Evolutionary conservation across 2,329 filamentous ascomycete species (phyloP).

Genomic region (Aspergillus neoniger): DNA sequence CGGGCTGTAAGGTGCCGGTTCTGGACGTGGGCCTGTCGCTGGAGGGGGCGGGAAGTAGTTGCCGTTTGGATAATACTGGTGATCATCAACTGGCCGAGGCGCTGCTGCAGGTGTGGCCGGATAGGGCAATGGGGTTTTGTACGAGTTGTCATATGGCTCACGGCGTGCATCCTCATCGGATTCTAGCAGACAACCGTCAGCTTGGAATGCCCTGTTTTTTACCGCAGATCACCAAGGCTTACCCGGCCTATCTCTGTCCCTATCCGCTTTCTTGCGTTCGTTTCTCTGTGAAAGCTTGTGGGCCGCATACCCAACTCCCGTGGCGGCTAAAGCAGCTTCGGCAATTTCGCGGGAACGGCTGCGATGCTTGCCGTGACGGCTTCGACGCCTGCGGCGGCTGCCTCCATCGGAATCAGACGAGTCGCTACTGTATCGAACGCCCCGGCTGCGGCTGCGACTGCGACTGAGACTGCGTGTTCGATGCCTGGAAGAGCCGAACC

Average conservation of each 20-base stretch:
- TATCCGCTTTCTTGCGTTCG: constrained; percentile 58
- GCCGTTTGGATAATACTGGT: constrained; percentile 44
- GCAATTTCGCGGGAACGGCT: constrained; percentile 50
- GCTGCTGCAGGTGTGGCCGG: constrained; percentile 37
- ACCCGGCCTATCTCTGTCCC: constrained; percentile 51
- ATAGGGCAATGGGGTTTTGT: constrained; percentile 40
- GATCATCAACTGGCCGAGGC: constrained; percentile 34
- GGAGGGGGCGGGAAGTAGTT: constrained; percentile 50
- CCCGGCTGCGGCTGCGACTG: constrained; percentile 45
- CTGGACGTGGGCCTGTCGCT: constrained; percentile 29
- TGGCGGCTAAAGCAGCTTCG: constrained; percentile 59
- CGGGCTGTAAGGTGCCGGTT: constrained; percentile 37
- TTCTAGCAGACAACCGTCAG: constrained; percentile 27
- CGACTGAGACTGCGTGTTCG: constrained; percentile 51
- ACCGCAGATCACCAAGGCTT: constrained; percentile 30
- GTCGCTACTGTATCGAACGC: constrained; percentile 35
- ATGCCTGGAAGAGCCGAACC: constrained; percentile 29
- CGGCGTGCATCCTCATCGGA: constrained; percentile 32
- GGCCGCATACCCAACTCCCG: constrained; percentile 58
- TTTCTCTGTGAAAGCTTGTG: constrained; percentile 59
- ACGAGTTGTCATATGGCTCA: constrained; percentile 46
- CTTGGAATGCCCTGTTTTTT: background rate
- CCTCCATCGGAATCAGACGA: constrained; percentile 43
- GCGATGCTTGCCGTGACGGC: constrained; percentile 37
- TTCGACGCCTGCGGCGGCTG: constrained; percentile 32